A percentile compares a stretch with the other conserved stretches of the same genome.
Evolutionary conservation across 2,329 filamentous ascomycete species (phyloP).

Genomic region (Exserohilum rostratum): DNA sequence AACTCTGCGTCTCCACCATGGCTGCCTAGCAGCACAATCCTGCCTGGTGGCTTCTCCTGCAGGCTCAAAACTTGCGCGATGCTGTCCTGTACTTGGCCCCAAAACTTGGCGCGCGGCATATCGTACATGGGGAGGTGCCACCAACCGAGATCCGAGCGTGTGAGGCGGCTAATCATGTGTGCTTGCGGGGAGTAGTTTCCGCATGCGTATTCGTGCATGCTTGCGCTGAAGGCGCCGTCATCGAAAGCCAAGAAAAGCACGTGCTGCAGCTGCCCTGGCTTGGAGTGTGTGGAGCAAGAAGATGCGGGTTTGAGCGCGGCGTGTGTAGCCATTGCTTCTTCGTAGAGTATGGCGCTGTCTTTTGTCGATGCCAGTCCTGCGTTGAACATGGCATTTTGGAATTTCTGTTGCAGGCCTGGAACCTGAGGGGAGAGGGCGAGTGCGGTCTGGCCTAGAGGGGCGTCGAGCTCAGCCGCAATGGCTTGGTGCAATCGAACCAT

Average conservation of each 20-base stretch:
- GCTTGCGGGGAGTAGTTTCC: conserved; percentile 7
- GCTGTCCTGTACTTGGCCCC: conserved; percentile 29
- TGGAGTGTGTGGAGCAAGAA: not conserved
- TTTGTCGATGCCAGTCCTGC: conserved; percentile 18
- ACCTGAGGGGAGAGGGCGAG: conserved; percentile 25
- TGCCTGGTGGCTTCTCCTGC: conserved; percentile 21
- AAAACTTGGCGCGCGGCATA: conserved; percentile 29
- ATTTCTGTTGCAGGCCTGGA: conserved; percentile 15
- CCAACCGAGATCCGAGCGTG: conserved; percentile 31
- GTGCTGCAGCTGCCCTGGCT: conserved; percentile 9
- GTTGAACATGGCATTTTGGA: conserved; percentile 24
- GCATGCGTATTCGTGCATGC: conserved; percentile 19
- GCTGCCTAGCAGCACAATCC: conserved; percentile 31
- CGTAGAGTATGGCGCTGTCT: conserved; percentile 22
- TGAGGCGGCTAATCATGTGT: conserved; percentile 11
- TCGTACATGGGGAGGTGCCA: conserved; percentile 31
- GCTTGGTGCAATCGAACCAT: conserved; percentile 19
- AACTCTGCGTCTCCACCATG: conserved; percentile 31
- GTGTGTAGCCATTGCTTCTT: conserved; percentile 9
- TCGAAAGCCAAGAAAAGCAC: conserved; percentile 37
- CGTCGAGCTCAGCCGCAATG: conserved; percentile 23
- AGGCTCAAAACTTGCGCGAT: conserved; percentile 21
- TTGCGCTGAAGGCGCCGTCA: conserved; percentile 31
- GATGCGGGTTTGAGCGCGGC: conserved; percentile 9
- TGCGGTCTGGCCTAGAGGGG: conserved; percentile 18